A percentile compares a stretch with the other conserved stretches of the same genome.
These are phyloP conservation scores for Diaporthe sp. DNA, from an alignment of 2,329 filamentous ascomycete species.

Conservation along the genomic window DNA sequence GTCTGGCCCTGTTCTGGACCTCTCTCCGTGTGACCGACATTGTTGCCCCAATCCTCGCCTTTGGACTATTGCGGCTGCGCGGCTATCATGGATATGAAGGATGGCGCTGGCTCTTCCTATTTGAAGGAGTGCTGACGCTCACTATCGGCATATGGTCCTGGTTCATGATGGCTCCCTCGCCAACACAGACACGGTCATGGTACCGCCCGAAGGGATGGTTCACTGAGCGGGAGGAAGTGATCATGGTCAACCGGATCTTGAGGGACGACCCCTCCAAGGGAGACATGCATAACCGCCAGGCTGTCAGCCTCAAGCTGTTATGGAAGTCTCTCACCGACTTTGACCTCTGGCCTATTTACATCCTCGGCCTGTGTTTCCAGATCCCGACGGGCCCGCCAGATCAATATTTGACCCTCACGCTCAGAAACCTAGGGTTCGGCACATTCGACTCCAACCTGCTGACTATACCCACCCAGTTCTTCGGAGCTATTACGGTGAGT, in stretches of 20 bases:
- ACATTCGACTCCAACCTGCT: constrained; percentile 69
- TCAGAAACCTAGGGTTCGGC: constrained; percentile 63
- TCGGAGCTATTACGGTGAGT: constrained; percentile 41
- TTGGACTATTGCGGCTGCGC: constrained; percentile 50
- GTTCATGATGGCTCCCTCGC: constrained; percentile 60
- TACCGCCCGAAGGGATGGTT: constrained; percentile 66
- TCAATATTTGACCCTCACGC: constrained; percentile 65
- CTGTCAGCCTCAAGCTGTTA: constrained; percentile 60
- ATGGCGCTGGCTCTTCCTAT: constrained; percentile 62
- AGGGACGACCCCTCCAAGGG: constrained; percentile 70
- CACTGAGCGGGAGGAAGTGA: constrained; percentile 61
- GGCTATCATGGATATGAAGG: constrained; percentile 49
- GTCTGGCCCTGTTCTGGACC: constrained; percentile 51
- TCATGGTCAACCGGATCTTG: constrained; percentile 68
- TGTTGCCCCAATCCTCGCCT: constrained; percentile 50
- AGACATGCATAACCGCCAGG: constrained; percentile 69
- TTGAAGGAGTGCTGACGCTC: constrained; percentile 64
- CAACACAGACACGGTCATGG: constrained; percentile 57
- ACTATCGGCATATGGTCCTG: constrained; percentile 57
- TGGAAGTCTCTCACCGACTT: constrained; percentile 65
- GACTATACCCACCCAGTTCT: constrained; percentile 61
- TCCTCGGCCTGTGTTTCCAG: constrained; percentile 60
- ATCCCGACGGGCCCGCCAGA: constrained; percentile 61
- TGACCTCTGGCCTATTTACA: constrained; percentile 69
- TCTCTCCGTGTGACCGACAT: constrained; percentile 48